Evolutionary conservation across 257 asterid species (phyloP), one percentile per base, ranked within the genome.

Genomic region (Sherardia arvensis): DNA sequence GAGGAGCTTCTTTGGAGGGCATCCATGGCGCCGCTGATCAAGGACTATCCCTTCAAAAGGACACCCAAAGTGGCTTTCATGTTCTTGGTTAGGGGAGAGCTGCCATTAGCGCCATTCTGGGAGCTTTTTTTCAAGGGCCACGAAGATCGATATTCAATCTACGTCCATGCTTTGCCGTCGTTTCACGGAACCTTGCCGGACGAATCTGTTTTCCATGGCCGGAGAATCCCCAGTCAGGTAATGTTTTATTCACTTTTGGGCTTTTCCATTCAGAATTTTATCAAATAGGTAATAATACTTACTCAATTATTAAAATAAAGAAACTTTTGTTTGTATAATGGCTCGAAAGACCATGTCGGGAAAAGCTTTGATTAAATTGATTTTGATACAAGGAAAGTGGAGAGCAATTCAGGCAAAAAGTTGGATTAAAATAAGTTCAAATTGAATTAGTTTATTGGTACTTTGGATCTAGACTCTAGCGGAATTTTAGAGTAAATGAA

Each of bases 21-120:
- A 55, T 84, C 98, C 15, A 76, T 91, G 89, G 75, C 71, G 57
- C 87, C 97, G 0, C 74, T 66, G 69, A 60, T 73, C 0, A 0
- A 1, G 0, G 72, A 33, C 4, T 71, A 32, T 15, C 96, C 98
- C 4, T 84, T 77, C 63, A 53, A 60, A 0, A 71, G 81, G 0
- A 80, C 73, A 3, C 89, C 87, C 0, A 90, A 90, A 58, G 78
- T 87, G 8, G 96, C 97, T 0, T 90, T 87, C 75, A 82, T 90
- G 96, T 90, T 85, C 54, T 80, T 90, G 18, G 79, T 82, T 0
- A 81, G 83, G 67, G 80, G 79, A 54, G 80, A 73, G 21, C 38
- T 90, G 76, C 86, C 95, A 8, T 32, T 90, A 79, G 90, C 87
- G 1, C 94, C 91, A 7, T 67, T 90, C 26, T 90, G 97, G 97